Conservation (phyloP, 352 stramenopile genomes). For the Globisporangium lucens region DNA sequence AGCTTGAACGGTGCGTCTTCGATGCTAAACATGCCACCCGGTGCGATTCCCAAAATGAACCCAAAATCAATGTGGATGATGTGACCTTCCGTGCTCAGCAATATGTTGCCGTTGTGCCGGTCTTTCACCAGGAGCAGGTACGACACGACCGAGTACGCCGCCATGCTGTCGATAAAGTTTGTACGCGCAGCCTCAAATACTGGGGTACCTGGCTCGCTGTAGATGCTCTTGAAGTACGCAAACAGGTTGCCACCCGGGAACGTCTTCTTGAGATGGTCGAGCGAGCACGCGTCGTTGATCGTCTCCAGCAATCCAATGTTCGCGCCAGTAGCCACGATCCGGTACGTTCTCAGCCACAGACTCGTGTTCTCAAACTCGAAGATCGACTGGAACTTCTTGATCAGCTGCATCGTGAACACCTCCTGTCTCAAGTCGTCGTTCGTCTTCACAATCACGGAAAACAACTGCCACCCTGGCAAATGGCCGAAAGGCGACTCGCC, state of each 20-base stretch:
- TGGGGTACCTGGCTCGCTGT: slow-evolving; percentile 35
- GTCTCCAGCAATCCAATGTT: slow-evolving; percentile 95
- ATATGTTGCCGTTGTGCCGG: slow-evolving; percentile 98
- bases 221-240: slow-evolving; percentile 86
- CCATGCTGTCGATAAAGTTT: slow-evolving; percentile 95
- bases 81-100: slow-evolving; percentile 94
- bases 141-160: slow-evolving; percentile 96
- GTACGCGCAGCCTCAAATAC: slow-evolving; percentile 69
- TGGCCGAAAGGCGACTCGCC: slow-evolving; percentile 73
- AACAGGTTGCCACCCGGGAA: slow-evolving; percentile 84
- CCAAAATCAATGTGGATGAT: slow-evolving; percentile 99
- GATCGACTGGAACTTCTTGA: slow-evolving; percentile 93
- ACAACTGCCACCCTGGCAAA: slow-evolving; percentile 85
- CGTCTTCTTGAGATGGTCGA: slow-evolving; percentile 96
- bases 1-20: slow-evolving; percentile 99
- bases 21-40: slow-evolving; percentile 95
- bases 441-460: slow-evolving; percentile 96
- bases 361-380: slow-evolving; percentile 91
- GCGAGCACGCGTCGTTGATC: slow-evolving; percentile 94
- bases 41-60: slow-evolving; percentile 97
- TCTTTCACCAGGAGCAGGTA: slow-evolving; percentile 98
- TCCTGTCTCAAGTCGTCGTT: slow-evolving; percentile 98
- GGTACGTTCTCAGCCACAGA: slow-evolving; percentile 93
- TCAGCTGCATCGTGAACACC: slow-evolving; percentile 96
- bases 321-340: slow-evolving; percentile 93